Base-by-base conservation (phyloP, 2,329 filamentous ascomycete species). In the Diaporthe velutina region DNA sequence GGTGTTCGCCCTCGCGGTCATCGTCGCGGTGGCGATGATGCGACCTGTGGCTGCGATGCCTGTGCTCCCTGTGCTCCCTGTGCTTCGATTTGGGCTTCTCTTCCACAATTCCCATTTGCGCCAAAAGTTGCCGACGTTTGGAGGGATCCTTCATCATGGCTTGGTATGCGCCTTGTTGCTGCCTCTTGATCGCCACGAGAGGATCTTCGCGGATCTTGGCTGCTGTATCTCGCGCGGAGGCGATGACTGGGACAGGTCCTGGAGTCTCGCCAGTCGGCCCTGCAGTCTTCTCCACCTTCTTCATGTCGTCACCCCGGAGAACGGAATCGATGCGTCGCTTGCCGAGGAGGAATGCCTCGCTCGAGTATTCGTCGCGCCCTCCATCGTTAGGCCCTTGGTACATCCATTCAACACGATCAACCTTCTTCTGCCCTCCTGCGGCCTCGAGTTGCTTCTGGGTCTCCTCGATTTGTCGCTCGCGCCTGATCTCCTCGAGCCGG, bases 321-420 rank as follows among this genome's bases (percentile, higher is more conserved):
- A 91, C 83, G 17, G 93, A 92, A 86, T 98, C 96, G 82, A 99
- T 96, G 74, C 96, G 90, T 74, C 97, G 90, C 87, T 98, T 98
- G 70, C 97, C 97, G 19, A 99, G 88, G 1, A 99, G 85, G 82
- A 98, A 99, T 5, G 94, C 95, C 81, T 99, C 97, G 85, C 95
- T 95, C 84, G 98, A 97, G 83, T 98, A 96, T 6, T 90, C 91
- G 52, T 91, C 94, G 40, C 93, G 93, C n/a, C 88, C 87, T 48
- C 95, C 94, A 80, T 90, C 88, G 67, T 93, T 93, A 10, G 97
- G 95, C 1, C 96, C 96, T 79, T 93, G 92, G 84, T 99, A 99
- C 95, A 99, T 98, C 95, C 97, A 99, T 80, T 98, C 97, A 35
- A 99, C 96, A 48, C 95, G 92, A 79, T 96, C 93, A 40, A 93